These are phyloP conservation scores for Henckelia pumila DNA, from an alignment of 257 asterid species.

Conservation along the genomic window DNA sequence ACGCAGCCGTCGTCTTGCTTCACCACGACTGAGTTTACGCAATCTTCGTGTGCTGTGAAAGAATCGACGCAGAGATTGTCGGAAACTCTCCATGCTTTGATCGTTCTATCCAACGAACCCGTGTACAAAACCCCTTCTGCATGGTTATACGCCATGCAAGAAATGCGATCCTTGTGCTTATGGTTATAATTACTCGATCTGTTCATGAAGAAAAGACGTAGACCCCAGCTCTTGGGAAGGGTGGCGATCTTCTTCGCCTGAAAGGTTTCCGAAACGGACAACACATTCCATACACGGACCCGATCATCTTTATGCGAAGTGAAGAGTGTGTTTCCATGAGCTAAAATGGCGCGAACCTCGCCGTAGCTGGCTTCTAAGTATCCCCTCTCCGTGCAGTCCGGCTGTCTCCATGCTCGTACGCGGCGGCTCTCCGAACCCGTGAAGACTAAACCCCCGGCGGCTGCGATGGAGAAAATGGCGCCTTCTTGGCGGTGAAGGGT, in stretches of 20 bases:
- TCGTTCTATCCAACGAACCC: conserved; percentile 69
- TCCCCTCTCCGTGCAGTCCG: conserved; percentile 79
- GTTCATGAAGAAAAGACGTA: conserved; percentile 33
- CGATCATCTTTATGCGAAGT: conserved; percentile 66
- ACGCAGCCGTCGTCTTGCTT: conserved; percentile 75
- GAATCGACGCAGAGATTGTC: conserved; percentile 66
- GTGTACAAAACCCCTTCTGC: conserved; percentile 80
- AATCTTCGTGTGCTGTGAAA: conserved; percentile 67
- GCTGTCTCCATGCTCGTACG: conserved; percentile 82
- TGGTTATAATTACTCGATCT: conserved; percentile 9
- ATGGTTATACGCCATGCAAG: conserved; percentile 87
- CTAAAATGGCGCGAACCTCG: conserved; percentile 56
- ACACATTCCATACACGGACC: conserved; percentile 55
- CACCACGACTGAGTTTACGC: conserved; percentile 51
- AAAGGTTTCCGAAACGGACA: conserved; percentile 40
- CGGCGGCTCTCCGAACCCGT: conserved; percentile 78
- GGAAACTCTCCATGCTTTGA: conserved; percentile 63
- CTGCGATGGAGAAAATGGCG: conserved; percentile 60
- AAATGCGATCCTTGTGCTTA: conserved; percentile 53
- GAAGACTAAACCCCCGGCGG: conserved; percentile 60
- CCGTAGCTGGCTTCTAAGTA: conserved; percentile 44
- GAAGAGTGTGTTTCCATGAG: conserved; percentile 60
- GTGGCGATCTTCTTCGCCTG: conserved; percentile 47
- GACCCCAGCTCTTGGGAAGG: conserved; percentile 40
- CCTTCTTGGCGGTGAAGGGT: conserved; percentile 90